Percentiles rank a stretch among this genome's conserved stretches.
phyloP scores from a whole-genome alignment of 495 filamentous ascomycete species.

The Hypoxylon rickii region DNA sequence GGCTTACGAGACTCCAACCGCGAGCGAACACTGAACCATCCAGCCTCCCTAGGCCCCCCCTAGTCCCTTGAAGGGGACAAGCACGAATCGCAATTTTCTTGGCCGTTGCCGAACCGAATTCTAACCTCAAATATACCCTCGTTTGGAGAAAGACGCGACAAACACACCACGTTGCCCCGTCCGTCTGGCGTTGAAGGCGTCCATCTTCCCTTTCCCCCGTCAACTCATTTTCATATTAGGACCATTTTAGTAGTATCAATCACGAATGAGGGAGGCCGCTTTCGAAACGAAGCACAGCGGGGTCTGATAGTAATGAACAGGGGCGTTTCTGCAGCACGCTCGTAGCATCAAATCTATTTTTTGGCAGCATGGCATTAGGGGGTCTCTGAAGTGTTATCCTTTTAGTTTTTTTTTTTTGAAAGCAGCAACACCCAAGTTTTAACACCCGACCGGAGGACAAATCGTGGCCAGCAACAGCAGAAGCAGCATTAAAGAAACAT shows the following conservation, averaged over 20 bases:
- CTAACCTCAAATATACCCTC: slow-evolving; percentile 32
- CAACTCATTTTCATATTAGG: slow-evolving; percentile 20
- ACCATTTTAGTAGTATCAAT: slow-evolving; percentile 25
- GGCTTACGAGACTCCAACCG: slow-evolving; percentile 1
- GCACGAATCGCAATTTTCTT: slow-evolving; percentile 19
- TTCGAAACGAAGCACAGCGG: not conserved
- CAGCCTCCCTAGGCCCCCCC: too few species aligned
- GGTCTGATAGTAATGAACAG: slow-evolving; percentile 5
- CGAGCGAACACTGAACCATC: slow-evolving; percentile 6
- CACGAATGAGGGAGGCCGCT: not conserved
- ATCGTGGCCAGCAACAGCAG: too few species aligned
- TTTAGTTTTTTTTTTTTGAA: too few species aligned
- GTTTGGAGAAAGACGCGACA: slow-evolving; percentile 29
- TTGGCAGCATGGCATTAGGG: slow-evolving; percentile 18
- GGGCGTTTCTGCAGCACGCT: slow-evolving; percentile 6
- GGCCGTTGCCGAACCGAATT: slow-evolving; percentile 21
- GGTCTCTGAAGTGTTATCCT: too few species aligned
- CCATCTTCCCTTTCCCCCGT: slow-evolving; percentile 18
- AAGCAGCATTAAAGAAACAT: too few species aligned
- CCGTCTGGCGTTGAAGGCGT: slow-evolving; percentile 36
- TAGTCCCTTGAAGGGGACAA: slow-evolving; percentile 1
- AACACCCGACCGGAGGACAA: too few species aligned
- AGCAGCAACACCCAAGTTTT: too few species aligned
- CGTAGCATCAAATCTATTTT: slow-evolving; percentile 21
- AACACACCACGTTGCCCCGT: slow-evolving; percentile 12